Evolutionary conservation across 306 rosid genomes (phyloP).

Genomic region (Cyclanthera cordifolia): DNA sequence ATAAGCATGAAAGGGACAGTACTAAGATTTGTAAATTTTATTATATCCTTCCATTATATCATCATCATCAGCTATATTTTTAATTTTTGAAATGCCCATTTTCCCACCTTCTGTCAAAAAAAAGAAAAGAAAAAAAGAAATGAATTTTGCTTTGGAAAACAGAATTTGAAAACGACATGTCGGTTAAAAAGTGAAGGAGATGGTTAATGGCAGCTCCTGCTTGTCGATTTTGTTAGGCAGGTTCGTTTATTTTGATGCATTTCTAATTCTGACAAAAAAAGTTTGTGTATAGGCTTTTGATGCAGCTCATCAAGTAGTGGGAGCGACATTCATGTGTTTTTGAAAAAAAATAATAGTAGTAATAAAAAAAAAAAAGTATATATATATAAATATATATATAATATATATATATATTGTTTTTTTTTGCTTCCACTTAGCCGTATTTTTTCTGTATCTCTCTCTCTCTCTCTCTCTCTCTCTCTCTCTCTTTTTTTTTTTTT

Average conservation of each 20-base stretch:
- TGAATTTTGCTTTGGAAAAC: not conserved
- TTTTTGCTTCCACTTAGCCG: too few relatives aligned
- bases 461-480: too few relatives aligned
- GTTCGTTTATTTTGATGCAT: slow-evolving; percentile 6
- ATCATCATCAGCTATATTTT: not conserved
- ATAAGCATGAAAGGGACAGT: not conserved
- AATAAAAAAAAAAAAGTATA: too few relatives aligned
- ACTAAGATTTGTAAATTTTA: not conserved
- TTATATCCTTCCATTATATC: not conserved
- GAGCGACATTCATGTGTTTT: not conserved
- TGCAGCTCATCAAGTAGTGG: not conserved
- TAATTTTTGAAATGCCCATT: not conserved
- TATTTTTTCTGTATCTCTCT: too few relatives aligned
- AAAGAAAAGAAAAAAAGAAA: too few relatives aligned
- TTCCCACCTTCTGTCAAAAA: not conserved
- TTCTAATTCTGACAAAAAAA: slow-evolving; percentile 2
- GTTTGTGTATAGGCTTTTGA: not conserved
- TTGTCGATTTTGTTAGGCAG: slow-evolving; percentile 2
- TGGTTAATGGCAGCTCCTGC: slow-evolving; percentile 6
- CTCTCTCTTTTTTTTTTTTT: too few relatives aligned
- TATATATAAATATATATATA: too few relatives aligned
- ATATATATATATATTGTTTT: too few relatives aligned
- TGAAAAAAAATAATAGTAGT: too few relatives aligned
- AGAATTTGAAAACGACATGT: not conserved
- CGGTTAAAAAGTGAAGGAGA: not conserved